These are phyloP conservation scores for Eleusine indica DNA, from an alignment of 176 grass and related monocot species.

Conservation along the genomic window DNA sequence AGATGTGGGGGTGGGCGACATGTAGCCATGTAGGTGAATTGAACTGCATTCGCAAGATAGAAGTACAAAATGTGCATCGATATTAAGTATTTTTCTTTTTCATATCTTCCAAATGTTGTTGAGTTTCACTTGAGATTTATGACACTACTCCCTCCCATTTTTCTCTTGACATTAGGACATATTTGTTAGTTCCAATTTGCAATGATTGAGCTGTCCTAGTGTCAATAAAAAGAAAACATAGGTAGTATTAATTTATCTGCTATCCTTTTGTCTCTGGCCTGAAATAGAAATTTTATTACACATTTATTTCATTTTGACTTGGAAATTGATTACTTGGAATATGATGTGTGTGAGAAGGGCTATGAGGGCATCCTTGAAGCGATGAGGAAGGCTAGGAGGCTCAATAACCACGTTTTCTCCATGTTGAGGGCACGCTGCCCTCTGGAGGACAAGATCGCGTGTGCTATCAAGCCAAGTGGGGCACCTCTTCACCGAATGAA, in stretches of 20 bases:
- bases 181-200: background rate
- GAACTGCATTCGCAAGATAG: background rate
- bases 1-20: background rate
- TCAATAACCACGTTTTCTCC: constrained; percentile 94
- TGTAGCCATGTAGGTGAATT: background rate
- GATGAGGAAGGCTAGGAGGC: constrained; percentile 93
- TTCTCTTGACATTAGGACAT: background rate
- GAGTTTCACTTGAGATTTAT: background rate
- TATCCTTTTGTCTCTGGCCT: background rate
- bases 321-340: constrained; percentile 8
- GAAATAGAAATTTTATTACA: background rate
- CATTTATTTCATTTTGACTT: constrained; percentile 1
- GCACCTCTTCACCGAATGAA: constrained; percentile 93
- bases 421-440: constrained; percentile 94
- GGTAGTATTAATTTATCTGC: background rate
- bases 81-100: background rate
- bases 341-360: constrained; percentile 52
- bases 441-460: constrained; percentile 94
- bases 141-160: background rate
- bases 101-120: constrained; percentile 13
- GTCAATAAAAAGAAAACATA: background rate
- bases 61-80: background rate
- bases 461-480: constrained; percentile 93
- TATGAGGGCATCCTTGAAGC: constrained; percentile 90
- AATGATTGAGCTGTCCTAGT: no score